Conservation (phyloP, 2,329 filamentous ascomycete genomes). For the Curvularia sp. region DNA sequence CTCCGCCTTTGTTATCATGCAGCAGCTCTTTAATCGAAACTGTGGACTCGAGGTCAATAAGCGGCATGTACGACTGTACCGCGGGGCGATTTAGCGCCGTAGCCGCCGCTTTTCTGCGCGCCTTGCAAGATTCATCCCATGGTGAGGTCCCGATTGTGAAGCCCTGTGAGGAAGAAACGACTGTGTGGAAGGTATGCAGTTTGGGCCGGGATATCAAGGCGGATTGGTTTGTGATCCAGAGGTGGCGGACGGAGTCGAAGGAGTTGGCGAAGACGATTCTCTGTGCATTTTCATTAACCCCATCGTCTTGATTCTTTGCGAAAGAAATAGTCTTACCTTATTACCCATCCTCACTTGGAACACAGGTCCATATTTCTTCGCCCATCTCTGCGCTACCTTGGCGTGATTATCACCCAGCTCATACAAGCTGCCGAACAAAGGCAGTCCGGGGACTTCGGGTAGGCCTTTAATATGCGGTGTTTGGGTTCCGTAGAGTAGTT, state of each 20-base stretch:
- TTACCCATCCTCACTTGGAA: slow-evolving; percentile 68
- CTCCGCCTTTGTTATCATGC: slow-evolving; percentile 67
- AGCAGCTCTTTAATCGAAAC: slow-evolving; percentile 76
- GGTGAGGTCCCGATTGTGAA: slow-evolving; percentile 85
- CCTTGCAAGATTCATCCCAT: slow-evolving; percentile 83
- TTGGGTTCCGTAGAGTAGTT: slow-evolving; percentile 55
- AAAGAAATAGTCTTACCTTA: slow-evolving; percentile 54
- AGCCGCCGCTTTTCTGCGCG: slow-evolving; percentile 76
- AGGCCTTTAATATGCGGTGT: slow-evolving; percentile 58
- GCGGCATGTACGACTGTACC: slow-evolving; percentile 80
- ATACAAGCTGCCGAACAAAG: slow-evolving; percentile 56
- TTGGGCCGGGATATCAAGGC: slow-evolving; percentile 78
- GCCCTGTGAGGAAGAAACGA: slow-evolving; percentile 77
- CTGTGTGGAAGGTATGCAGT: slow-evolving; percentile 81
- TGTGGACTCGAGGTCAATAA: slow-evolving; percentile 77
- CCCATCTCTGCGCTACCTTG: slow-evolving; percentile 55
- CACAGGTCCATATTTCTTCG: slow-evolving; percentile 58
- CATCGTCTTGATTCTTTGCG: not conserved
- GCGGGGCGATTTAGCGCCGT: slow-evolving; percentile 79
- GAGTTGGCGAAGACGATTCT: slow-evolving; percentile 80
- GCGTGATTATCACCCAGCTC: slow-evolving; percentile 58
- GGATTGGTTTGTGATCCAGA: slow-evolving; percentile 82
- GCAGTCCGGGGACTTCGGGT: slow-evolving; percentile 56
- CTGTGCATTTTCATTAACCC: slow-evolving; percentile 40
- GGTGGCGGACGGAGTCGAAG: slow-evolving; percentile 73